A percentile compares a stretch with the other conserved stretches of the same genome.
These are phyloP conservation scores for Gossypium davidsonii DNA, from an alignment of 441 rosid genomes.

Conservation along the genomic window DNA sequence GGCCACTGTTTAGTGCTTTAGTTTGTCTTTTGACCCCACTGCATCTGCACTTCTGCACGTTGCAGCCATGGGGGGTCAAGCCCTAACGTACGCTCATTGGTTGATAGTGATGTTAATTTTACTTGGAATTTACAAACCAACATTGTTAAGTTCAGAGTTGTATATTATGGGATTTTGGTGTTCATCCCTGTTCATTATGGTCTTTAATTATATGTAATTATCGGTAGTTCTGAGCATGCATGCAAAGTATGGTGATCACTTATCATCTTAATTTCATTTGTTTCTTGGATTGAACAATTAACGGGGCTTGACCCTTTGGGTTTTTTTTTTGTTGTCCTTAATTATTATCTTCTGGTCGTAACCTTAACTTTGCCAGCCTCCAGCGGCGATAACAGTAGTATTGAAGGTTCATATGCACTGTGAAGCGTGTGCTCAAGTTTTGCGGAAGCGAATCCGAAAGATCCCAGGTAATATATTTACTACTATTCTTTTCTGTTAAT, in stretches of 20 bases:
- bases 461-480: conserved; percentile 25
- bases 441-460: conserved; percentile 33
- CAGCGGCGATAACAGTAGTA: conserved; percentile 30
- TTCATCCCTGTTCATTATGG: background rate
- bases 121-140: background rate
- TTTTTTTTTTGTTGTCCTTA: background rate
- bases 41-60: background rate
- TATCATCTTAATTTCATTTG: background rate
- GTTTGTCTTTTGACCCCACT: conserved; percentile 21
- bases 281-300: background rate
- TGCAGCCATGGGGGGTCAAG: conserved; percentile 16
- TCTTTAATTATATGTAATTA: background rate
- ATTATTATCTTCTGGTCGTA: no score
- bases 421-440: conserved; percentile 40
- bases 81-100: conserved; percentile 7
- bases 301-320: background rate
- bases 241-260: background rate
- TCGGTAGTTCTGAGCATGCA: background rate
- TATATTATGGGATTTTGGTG: background rate
- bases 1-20: background rate
- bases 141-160: background rate
- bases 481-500: background rate
- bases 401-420: conserved; percentile 44
- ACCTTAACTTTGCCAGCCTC: conserved; percentile 31
- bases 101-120: background rate